phyloP scores from a whole-genome alignment of 2,329 filamentous ascomycete genomes.

The Sporothrix inflata region DNA sequence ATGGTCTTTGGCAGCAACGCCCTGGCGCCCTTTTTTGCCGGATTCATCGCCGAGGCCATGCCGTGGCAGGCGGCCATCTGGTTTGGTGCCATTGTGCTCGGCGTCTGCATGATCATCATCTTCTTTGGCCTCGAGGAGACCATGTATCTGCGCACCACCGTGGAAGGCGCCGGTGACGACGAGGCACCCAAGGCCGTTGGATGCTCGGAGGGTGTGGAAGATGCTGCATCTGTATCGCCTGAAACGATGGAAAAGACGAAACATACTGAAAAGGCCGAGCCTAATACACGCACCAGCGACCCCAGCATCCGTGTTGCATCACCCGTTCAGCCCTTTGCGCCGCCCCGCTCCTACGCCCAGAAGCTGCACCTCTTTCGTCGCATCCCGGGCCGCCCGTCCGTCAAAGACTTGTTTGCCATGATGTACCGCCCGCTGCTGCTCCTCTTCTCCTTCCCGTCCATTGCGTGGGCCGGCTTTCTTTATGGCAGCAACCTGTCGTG shows the following conservation, averaged over 20 bases:
- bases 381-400: slow-evolving; percentile 34
- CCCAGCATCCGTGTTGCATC: neutral
- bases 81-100: slow-evolving; percentile 59
- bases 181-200: neutral
- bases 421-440: slow-evolving; percentile 25
- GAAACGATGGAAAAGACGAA: neutral
- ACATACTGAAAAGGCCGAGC: neutral
- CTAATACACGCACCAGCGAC: neutral
- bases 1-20: slow-evolving; percentile 50
- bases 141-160: slow-evolving; percentile 51
- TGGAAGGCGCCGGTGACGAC: slow-evolving; percentile 38
- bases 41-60: slow-evolving; percentile 52
- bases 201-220: neutral
- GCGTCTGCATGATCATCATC: slow-evolving; percentile 52
- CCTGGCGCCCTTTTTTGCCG: slow-evolving; percentile 52
- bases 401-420: slow-evolving; percentile 34
- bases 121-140: slow-evolving; percentile 66
- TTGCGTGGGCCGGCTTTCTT: slow-evolving; percentile 35
- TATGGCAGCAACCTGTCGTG: slow-evolving; percentile 39
- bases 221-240: neutral
- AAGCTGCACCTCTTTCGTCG: slow-evolving; percentile 21
- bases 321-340: neutral
- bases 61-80: slow-evolving; percentile 57
- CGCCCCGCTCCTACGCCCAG: slow-evolving; percentile 2
- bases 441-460: slow-evolving; percentile 28